Base-by-base conservation (phyloP, 2,329 filamentous ascomycete genomes). In the Penicillium sp. region DNA sequence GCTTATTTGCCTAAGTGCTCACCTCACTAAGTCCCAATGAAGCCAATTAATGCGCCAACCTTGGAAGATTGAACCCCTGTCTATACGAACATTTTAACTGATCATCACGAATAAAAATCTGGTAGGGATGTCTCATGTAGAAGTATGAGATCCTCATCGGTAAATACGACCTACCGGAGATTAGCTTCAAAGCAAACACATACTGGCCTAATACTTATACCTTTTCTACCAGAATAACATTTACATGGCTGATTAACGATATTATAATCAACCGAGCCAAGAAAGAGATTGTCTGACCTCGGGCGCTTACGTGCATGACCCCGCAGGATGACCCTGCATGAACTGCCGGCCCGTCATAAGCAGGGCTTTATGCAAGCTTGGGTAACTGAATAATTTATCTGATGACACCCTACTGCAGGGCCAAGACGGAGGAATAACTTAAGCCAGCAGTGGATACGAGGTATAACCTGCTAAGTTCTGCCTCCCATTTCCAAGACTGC, bases 291-390 rank as follows among this genome's bases (percentile, higher is more conserved):
- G 16, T 37, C 35, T 37, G 35, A 37, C 35, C 11, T 37, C 29
- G 29, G 11, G 11, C 3, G 35, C 35, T 37, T 37, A 37, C 3
- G 35, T 7, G 35, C 35, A 37, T 19, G n/a, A 24, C 31, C 46
- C 46, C 46, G 29, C 47, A 39, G 39, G n/a, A 45, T 21, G 21
- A 37, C 27, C 37, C 47, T 50, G 46, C 29, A 55, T 55, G 31
- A 48, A 41, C 52, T 21, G 37, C 37, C 44, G n/a, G 31, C 24
- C 43, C 35, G 13, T 24, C 29, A 31, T 45, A 37, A 6, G 11
- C 9, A 48, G n/a, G 45, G 27, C 27, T 44, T 16, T 39, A 22
- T 31, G 41, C 29, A 45, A 7, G 19, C 26, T 48, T 33, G n/a
- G n/a, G 16, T 13, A 5, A 33, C 5, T 2, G 5, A 13, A 14